These are phyloP conservation scores for Phytopythium ostracodes DNA, from an alignment of 352 stramenopile genomes.

Conservation along the genomic window DNA sequence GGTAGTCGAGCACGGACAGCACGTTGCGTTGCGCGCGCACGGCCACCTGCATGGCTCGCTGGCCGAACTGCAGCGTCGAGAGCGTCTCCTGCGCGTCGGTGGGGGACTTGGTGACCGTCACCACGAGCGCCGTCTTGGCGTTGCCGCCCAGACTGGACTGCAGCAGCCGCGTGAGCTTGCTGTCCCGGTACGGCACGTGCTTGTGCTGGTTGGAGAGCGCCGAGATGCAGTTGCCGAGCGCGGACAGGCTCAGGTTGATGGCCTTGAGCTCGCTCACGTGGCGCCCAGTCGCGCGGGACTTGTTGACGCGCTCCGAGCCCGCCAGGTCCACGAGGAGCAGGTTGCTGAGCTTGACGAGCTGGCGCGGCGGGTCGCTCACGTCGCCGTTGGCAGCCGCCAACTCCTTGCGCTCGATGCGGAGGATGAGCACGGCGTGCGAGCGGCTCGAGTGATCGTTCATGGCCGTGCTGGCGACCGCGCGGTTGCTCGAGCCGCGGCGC, in stretches of 20 bases:
- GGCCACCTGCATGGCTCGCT: constrained; percentile 63
- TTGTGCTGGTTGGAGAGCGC: constrained; percentile 51
- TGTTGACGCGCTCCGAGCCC: constrained; percentile 72
- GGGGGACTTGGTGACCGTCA: constrained; percentile 45
- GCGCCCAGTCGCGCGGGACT: constrained; percentile 41
- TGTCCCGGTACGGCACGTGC: constrained; percentile 71
- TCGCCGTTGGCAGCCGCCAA: constrained; percentile 11
- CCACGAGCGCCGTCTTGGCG: constrained; percentile 62
- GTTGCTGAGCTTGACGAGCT: constrained; percentile 52
- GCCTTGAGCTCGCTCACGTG: constrained; percentile 67
- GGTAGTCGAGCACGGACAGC: constrained; percentile 65
- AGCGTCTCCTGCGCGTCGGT: constrained; percentile 56
- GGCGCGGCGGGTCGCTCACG: constrained; percentile 9
- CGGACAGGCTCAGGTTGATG: constrained; percentile 73
- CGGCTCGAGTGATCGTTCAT: constrained; percentile 88
- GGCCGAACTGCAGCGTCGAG: constrained; percentile 68
- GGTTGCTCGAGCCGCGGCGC: constrained; percentile 50
- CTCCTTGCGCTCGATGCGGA: constrained; percentile 78
- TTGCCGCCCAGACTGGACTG: constrained; percentile 72
- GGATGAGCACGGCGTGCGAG: constrained; percentile 83
- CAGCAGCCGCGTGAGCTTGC: constrained; percentile 65
- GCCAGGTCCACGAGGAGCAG: constrained; percentile 69
- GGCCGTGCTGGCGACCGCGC: constrained; percentile 73
- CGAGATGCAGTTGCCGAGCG: constrained; percentile 71
- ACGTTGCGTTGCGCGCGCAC: constrained; percentile 62